phyloP scores from a whole-genome alignment of 345 rosid species.

The Turritis glabra region DNA sequence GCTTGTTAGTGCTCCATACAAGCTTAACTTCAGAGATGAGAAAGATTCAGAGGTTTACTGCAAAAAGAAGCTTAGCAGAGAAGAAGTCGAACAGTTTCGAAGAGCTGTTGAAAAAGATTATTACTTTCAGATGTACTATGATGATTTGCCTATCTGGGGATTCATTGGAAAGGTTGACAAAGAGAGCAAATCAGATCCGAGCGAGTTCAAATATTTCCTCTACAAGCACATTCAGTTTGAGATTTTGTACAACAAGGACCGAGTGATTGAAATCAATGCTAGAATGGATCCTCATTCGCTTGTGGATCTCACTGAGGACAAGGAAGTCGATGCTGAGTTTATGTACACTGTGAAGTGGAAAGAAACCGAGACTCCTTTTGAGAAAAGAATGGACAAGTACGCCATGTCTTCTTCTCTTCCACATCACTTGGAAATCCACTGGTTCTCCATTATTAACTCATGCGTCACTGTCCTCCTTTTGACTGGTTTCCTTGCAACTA shows the following conservation, averaged over 20 bases:
- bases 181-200: slow-evolving; percentile 61
- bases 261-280: slow-evolving; percentile 70
- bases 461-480: slow-evolving; percentile 89
- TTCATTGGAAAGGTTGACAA: slow-evolving; percentile 84
- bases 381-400: slow-evolving; percentile 90
- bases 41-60: slow-evolving; percentile 64
- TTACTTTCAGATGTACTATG: slow-evolving; percentile 88
- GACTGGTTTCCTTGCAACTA: slow-evolving; percentile 91
- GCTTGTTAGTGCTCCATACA: slow-evolving; percentile 74
- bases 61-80: slow-evolving; percentile 48
- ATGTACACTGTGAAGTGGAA: slow-evolving; percentile 90
- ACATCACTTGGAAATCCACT: slow-evolving; percentile 88
- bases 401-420: slow-evolving; percentile 84
- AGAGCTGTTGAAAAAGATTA: slow-evolving; percentile 67
- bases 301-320: slow-evolving; percentile 78
- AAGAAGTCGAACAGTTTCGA: slow-evolving; percentile 58
- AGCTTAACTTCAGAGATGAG: slow-evolving; percentile 64
- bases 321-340: slow-evolving; percentile 76
- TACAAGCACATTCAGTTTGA: slow-evolving; percentile 79
- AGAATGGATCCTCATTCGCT: slow-evolving; percentile 72
- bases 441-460: slow-evolving; percentile 90
- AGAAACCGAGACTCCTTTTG: slow-evolving; percentile 76
- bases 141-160: slow-evolving; percentile 92
- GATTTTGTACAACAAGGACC: slow-evolving; percentile 70
- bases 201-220: slow-evolving; percentile 65